phyloP scores from a whole-genome alignment of 2,329 filamentous ascomycete species.

The Fusarium dimerum region DNA sequence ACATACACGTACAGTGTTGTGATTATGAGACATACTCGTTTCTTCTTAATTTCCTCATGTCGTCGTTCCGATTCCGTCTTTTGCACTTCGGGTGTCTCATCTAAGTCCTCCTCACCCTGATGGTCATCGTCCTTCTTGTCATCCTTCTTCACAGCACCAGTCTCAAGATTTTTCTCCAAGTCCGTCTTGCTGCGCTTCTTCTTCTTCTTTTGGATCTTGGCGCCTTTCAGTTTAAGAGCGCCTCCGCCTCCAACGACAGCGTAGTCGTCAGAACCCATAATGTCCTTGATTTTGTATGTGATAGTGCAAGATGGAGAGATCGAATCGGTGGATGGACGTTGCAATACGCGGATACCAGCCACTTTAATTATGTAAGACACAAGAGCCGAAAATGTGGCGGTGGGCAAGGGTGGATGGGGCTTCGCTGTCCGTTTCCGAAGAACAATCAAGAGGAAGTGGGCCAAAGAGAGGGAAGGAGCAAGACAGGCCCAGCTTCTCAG shows the following conservation, averaged over 20 bases:
- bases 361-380: neutral
- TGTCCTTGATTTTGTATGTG: conserved; percentile 9
- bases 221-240: conserved; percentile 83
- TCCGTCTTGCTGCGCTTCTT: conserved; percentile 57
- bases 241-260: conserved; percentile 64
- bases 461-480: neutral
- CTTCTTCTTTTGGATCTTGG: conserved; percentile 62
- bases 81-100: conserved; percentile 32
- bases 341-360: neutral
- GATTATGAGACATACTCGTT: conserved; percentile 61
- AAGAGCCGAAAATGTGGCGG: neutral
- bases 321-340: neutral
- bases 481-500: neutral
- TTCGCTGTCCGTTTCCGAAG: neutral
- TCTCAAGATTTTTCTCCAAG: conserved; percentile 49
- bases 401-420: neutral
- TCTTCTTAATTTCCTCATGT: conserved; percentile 78
- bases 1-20: neutral
- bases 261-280: conserved; percentile 78
- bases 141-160: conserved; percentile 30
- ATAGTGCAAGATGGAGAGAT: neutral
- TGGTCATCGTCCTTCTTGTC: conserved; percentile 32
- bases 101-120: conserved; percentile 35
- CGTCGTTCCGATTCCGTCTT: conserved; percentile 86
- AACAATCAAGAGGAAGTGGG: neutral